Percentiles rank a stretch among this genome's conserved stretches.
These are phyloP conservation scores for Hippophae rhamnoides DNA, from an alignment of 306 rosid species.

Conservation along the genomic window DNA sequence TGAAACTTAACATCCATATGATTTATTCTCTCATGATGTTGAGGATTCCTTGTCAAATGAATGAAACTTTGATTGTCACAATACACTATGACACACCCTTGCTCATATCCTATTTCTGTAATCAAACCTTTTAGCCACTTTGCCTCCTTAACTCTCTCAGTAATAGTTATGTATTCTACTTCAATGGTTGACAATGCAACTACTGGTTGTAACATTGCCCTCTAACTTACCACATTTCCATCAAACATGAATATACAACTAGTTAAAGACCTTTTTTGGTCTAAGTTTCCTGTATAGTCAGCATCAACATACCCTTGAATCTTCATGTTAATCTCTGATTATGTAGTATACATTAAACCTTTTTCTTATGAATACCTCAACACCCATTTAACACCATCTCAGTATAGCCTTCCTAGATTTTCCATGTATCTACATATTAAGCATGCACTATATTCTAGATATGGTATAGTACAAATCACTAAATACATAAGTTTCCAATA, in stretches of 20 bases:
- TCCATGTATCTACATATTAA: background rate
- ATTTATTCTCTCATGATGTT: background rate
- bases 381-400: background rate
- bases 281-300: background rate
- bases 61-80: background rate
- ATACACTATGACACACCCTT: background rate
- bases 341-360: too few species aligned
- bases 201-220: background rate
- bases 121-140: background rate
- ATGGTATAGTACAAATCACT: background rate
- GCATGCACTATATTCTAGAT: too few species aligned
- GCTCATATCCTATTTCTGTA: background rate
- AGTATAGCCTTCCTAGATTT: background rate
- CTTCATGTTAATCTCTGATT: too few species aligned
- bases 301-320: background rate
- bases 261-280: background rate
- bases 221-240: background rate
- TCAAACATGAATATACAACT: background rate
- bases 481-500: background rate
- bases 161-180: background rate
- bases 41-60: background rate
- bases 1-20: background rate
- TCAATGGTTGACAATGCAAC: background rate
- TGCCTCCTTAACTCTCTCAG: background rate
- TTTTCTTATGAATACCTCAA: background rate